Evolutionary conservation across 1,284 basidiomycete genomes (phyloP), one percentile per base, ranked within the genome.

Genomic region (Hemileia vastatrix): DNA sequence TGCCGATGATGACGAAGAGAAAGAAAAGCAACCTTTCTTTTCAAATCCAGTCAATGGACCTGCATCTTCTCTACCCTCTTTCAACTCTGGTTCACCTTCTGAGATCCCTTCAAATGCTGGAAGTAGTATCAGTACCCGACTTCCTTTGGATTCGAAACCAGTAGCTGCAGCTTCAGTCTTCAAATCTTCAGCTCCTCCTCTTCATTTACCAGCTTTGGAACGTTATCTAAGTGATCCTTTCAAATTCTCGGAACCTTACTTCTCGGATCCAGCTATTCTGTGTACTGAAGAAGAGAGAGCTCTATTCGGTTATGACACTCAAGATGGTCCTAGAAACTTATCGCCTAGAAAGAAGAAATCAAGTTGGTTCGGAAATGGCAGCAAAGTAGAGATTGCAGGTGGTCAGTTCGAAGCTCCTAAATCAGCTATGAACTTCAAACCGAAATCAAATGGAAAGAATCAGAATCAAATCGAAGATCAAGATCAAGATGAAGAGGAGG

Each of bases 201-300:
- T 72, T 3, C 63, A 71, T 23, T 64, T 72, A 2, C 71, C 71
- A 3, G 68, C 66, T 2, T 63, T 72, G 21, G 71, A 72, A 48
- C 56, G 59, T 31, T 68, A 66, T 48, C 67, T 72, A 32, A 48
- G 45, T 31, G 60, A 70, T 19, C 50, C 55, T 5, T 54, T 65
- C 52, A 55, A 67, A 45, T 71, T 71, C 55, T 54, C 54, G 23
- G 60, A 67, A 21, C 70, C 71, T 2, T 15, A 45, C 55, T 72
- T 72, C 55, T 63, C 54, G 43, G 60, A 65, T 6, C 64, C 67
- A 2, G 27, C 51, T 1, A n/a, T 48, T 19, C 55, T 66, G 19
- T 67, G 65, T 43, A 68, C 71, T 0, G 50, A 52, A 1, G 66
- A 68, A 40, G 71, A 72, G 57, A 59, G 45, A 18, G 47, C 53